phyloP scores from a whole-genome alignment of 2,329 filamentous ascomycete genomes.

The Aspergillus spinulosporus region DNA sequence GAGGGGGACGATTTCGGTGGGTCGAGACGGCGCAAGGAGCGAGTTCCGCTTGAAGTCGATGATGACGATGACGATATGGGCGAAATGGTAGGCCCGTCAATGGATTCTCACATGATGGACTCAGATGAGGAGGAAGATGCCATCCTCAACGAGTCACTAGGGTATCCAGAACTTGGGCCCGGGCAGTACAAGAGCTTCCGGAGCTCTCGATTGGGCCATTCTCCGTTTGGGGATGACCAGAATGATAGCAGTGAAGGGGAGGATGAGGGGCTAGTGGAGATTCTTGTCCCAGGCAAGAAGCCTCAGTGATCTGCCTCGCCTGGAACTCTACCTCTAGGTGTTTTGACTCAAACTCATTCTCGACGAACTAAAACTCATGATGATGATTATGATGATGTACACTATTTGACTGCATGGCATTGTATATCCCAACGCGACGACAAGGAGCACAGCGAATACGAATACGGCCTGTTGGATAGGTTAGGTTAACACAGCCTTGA shows the following conservation, averaged over 20 bases:
- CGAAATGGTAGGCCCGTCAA: slow-evolving; percentile 49
- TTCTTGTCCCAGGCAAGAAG: slow-evolving; percentile 45
- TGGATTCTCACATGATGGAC: slow-evolving; percentile 49
- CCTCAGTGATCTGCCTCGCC: slow-evolving; percentile 20
- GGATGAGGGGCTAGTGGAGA: slow-evolving; percentile 48
- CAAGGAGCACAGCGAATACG: slow-evolving; percentile 14
- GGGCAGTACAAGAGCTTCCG: slow-evolving; percentile 46
- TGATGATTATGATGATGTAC: slow-evolving; percentile 20
- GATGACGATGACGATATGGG: slow-evolving; percentile 53
- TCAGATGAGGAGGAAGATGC: slow-evolving; percentile 57
- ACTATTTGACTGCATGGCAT: slow-evolving; percentile 19
- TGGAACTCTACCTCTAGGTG: not conserved
- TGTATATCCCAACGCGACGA: slow-evolving; percentile 18
- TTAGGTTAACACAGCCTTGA: slow-evolving; percentile 3
- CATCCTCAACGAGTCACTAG: slow-evolving; percentile 63
- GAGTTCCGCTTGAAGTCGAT: slow-evolving; percentile 60
- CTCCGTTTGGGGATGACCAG: slow-evolving; percentile 43
- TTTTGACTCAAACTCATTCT: slow-evolving; percentile 5
- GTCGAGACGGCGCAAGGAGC: slow-evolving; percentile 43
- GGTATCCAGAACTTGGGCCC: slow-evolving; percentile 64
- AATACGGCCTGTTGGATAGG: slow-evolving; percentile 17
- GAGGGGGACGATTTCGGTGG: slow-evolving; percentile 41
- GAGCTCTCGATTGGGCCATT: slow-evolving; percentile 31
- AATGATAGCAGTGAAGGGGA: slow-evolving; percentile 47
- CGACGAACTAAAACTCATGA: slow-evolving; percentile 13